Percentiles rank a stretch among this genome's conserved stretches.
These are phyloP conservation scores for Berkeleyomyces rouxiae DNA, from an alignment of 2,329 filamentous ascomycete genomes.

Conservation along the genomic window DNA sequence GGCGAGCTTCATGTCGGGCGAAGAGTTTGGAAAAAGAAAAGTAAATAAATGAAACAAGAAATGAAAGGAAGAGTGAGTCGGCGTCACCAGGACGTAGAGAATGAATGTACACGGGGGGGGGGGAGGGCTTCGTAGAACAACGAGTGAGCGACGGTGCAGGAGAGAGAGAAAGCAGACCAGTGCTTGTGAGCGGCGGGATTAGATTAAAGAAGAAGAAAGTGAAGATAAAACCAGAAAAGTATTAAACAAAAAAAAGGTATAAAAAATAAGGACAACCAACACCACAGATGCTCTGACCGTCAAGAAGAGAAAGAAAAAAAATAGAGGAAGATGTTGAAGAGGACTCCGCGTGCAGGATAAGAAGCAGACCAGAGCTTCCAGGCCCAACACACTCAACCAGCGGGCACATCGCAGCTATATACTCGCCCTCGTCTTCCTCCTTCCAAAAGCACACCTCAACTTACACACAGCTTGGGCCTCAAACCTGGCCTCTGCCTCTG, in stretches of 20 bases:
- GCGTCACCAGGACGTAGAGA: constrained; percentile 19
- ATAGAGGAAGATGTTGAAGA: constrained; percentile 10
- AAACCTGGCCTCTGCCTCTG: no score
- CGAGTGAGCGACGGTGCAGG: constrained; percentile 17
- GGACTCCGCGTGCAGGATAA: constrained; percentile 5
- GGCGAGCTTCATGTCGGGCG: constrained; percentile 24
- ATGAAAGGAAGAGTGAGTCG: background rate
- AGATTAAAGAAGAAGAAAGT: constrained; percentile 17
- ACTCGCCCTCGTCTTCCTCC: background rate
- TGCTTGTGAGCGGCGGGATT: constrained; percentile 24
- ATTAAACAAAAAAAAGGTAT: constrained; percentile 16
- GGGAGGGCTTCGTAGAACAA: constrained; percentile 16
- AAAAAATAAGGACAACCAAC: constrained; percentile 17
- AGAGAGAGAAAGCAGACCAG: constrained; percentile 31
- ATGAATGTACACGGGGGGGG: background rate
- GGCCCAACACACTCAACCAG: no score
- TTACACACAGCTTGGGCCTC: background rate
- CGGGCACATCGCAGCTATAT: background rate
- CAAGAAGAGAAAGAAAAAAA: constrained; percentile 14
- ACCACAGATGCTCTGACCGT: constrained; percentile 11
- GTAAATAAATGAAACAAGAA: constrained; percentile 13
- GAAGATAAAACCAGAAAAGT: constrained; percentile 17
- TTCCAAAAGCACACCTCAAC: background rate
- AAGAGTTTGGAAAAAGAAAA: no score
- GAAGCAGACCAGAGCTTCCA: background rate